Evolutionary conservation across 352 stramenopile species (phyloP), one percentile per base, ranked within the genome.

Genomic region (Thalassiosira mediterranea): DNA sequence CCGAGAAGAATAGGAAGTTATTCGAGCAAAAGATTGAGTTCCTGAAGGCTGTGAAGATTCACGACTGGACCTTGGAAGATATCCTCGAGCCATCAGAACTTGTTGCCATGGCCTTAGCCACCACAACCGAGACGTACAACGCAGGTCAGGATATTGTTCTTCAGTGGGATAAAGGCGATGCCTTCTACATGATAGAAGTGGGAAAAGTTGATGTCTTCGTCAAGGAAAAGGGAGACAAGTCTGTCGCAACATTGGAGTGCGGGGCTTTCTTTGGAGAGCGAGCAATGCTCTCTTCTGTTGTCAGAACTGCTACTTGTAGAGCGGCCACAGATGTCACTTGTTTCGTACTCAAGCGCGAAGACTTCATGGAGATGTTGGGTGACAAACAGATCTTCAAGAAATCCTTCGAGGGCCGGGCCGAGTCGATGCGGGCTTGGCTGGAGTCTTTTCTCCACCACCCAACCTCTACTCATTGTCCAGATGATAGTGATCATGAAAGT

Each of bases 321-420:
- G 86, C 86, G 0, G 73, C 64, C 46, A 73, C 74, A 56, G 72
- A 73, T 40, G 85, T 80, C 21, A 79, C 69, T 46, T 80, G 68
- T 34, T 93, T 59, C 10, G 94, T 96, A 48, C 88, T 98, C 13
- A 95, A 94, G 8, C 90, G 95, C n/a, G 91, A 97, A 15, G 94
- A 97, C 81, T 98, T 98, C 32, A 94, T 97, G 46, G 88, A 97
- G 73, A 92, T 96, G 15, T 73, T 97, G 1, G 95, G 95, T 3
- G 91, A 91, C n/a, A n/a, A n/a, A n/a, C n/a, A n/a, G n/a, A n/a
- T n/a, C n/a, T n/a, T n/a, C n/a, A n/a, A n/a, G n/a, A n/a, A n/a
- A n/a, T n/a, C n/a, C n/a, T n/a, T n/a, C n/a, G n/a, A n/a, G n/a
- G n/a, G n/a, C n/a, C n/a, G n/a, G n/a, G n/a, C n/a, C n/a, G n/a